phyloP scores from a whole-genome alignment of 148 eudicot genomes.

The Limonium bicolor region DNA sequence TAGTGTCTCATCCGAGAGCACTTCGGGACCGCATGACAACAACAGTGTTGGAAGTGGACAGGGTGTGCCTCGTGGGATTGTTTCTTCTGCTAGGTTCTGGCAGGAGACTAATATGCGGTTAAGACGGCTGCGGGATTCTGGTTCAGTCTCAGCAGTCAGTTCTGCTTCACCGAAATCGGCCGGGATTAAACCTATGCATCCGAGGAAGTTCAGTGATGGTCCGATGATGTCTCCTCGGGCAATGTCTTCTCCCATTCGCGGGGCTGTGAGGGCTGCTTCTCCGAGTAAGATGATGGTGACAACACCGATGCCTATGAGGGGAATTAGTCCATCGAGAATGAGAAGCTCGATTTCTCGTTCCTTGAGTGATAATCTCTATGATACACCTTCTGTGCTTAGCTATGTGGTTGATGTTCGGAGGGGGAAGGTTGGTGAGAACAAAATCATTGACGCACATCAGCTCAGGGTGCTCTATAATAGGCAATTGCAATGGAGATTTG shows the following conservation, averaged over 20 bases:
- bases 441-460: slow-evolving; percentile 67
- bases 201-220: slow-evolving; percentile 48
- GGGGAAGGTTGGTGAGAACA: slow-evolving; percentile 89
- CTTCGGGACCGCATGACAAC: slow-evolving; percentile 55
- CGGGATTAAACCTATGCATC: slow-evolving; percentile 41
- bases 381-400: slow-evolving; percentile 86
- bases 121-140: slow-evolving; percentile 86
- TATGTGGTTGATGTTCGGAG: slow-evolving; percentile 86
- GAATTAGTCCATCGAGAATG: slow-evolving; percentile 63
- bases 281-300: slow-evolving; percentile 53
- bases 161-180: slow-evolving; percentile 38
- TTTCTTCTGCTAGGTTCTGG: slow-evolving; percentile 75
- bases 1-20: slow-evolving; percentile 88
- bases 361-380: slow-evolving; percentile 32
- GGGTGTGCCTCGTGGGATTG: slow-evolving; percentile 45
- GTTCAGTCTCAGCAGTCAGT: slow-evolving; percentile 49
- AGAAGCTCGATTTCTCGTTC: slow-evolving; percentile 44
- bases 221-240: slow-evolving; percentile 46
- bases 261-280: slow-evolving; percentile 47
- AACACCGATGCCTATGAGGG: slow-evolving; percentile 47
- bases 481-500: slow-evolving; percentile 94
- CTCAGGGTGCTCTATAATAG: slow-evolving; percentile 82
- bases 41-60: slow-evolving; percentile 20
- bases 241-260: slow-evolving; percentile 66
- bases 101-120: slow-evolving; percentile 93